A percentile compares a stretch with the other conserved stretches of the same genome.
These are phyloP conservation scores for Drosera capensis DNA, from an alignment of 148 eudicot genomes.

Conservation along the genomic window DNA sequence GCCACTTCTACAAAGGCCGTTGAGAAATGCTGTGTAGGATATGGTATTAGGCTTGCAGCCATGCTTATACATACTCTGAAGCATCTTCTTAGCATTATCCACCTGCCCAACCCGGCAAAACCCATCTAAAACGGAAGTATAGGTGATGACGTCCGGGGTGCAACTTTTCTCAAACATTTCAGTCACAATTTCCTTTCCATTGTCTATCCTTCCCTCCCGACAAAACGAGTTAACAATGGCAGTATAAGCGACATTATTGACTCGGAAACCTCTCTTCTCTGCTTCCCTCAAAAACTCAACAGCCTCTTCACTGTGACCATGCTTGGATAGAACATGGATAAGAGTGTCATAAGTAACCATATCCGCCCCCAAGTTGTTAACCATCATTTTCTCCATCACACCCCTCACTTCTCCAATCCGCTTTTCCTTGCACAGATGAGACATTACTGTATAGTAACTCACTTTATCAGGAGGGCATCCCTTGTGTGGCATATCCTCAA, in stretches of 20 bases:
- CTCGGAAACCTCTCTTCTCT: slow-evolving; percentile 18
- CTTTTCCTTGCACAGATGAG: slow-evolving; percentile 23
- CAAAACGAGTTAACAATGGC: slow-evolving; percentile 24
- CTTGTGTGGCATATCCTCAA: slow-evolving; percentile 19
- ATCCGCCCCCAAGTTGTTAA: slow-evolving; percentile 13
- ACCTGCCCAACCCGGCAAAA: slow-evolving; percentile 17
- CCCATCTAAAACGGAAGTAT: slow-evolving; percentile 18
- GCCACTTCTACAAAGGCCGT: slow-evolving; percentile 24
- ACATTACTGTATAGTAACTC: slow-evolving; percentile 29
- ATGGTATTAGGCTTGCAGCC: slow-evolving; percentile 27
- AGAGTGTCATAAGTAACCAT: slow-evolving; percentile 26
- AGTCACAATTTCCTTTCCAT: slow-evolving; percentile 17
- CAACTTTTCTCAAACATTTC: slow-evolving; percentile 21
- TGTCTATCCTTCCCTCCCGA: slow-evolving; percentile 15
- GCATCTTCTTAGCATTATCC: slow-evolving; percentile 23
- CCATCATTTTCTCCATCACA: slow-evolving; percentile 21
- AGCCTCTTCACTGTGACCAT: slow-evolving; percentile 25
- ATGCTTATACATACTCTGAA: slow-evolving; percentile 16
- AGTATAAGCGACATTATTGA: slow-evolving; percentile 22
- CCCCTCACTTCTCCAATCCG: slow-evolving; percentile 20
- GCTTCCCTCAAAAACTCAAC: slow-evolving; percentile 20
- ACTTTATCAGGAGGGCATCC: slow-evolving; percentile 30
- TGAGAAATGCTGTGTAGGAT: slow-evolving; percentile 18
- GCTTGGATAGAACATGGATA: slow-evolving; percentile 23
- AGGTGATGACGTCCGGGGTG: slow-evolving; percentile 26